These are phyloP conservation scores for Psilocybe subaeruginosa DNA, from an alignment of 768 basidiomycete genomes.

Conservation along the genomic window DNA sequence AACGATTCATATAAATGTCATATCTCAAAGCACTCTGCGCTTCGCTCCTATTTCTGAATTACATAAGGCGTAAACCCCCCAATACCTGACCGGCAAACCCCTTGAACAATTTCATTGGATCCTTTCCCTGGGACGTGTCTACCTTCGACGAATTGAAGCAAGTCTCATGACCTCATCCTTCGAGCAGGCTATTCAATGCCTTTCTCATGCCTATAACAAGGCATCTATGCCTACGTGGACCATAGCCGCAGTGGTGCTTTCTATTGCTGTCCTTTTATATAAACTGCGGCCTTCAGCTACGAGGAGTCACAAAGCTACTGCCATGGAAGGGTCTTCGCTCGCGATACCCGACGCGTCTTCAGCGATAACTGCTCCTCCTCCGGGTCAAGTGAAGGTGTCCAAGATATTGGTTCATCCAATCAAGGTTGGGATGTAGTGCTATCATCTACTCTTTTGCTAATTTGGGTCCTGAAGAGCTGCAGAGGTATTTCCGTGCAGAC, in stretches of 20 bases:
- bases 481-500: slow-evolving; percentile 63
- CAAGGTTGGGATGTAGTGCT: slow-evolving; percentile 46
- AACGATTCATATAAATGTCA: not conserved
- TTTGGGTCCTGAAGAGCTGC: slow-evolving; percentile 59
- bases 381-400: slow-evolving; percentile 45
- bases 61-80: not conserved
- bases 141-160: not conserved
- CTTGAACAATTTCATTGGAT: not conserved
- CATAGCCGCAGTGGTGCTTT: slow-evolving; percentile 9
- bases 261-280: slow-evolving; percentile 11
- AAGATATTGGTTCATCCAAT: slow-evolving; percentile 71
- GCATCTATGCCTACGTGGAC: slow-evolving; percentile 13
- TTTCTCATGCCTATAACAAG: slow-evolving; percentile 4
- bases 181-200: not conserved
- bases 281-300: not conserved
- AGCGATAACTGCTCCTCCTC: slow-evolving; percentile 15
- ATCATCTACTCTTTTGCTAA: not conserved
- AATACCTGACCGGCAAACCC: not conserved
- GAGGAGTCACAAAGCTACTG: not conserved
- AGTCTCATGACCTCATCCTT: slow-evolving; percentile 10
- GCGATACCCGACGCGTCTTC: not conserved
- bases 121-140: not conserved
- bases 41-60: not conserved
- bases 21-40: not conserved
- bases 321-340: not conserved